phyloP scores from a whole-genome alignment of 2,329 filamentous ascomycete genomes.

The Monosporascus sp. region DNA sequence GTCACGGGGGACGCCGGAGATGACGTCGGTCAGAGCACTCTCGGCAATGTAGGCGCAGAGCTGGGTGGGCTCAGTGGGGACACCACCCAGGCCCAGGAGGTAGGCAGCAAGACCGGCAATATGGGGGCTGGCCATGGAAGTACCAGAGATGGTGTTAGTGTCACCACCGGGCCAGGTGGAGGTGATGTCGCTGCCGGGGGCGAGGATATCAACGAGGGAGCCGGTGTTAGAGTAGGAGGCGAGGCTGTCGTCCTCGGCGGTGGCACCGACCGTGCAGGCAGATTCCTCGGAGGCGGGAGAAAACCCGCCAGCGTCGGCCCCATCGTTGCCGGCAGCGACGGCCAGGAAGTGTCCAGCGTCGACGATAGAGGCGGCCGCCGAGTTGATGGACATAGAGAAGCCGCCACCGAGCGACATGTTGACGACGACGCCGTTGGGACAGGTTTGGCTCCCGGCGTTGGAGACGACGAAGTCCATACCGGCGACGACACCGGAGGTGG shows the following conservation, averaged over 20 bases:
- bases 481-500: slow-evolving; percentile 28
- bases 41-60: background rate
- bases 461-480: slow-evolving; percentile 25
- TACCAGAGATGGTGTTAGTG: background rate
- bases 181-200: slow-evolving; percentile 10
- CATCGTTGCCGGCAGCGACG: slow-evolving; percentile 17
- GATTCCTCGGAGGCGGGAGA: slow-evolving; percentile 13
- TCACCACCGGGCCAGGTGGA: background rate
- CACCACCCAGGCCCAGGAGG: background rate
- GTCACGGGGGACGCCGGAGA: background rate
- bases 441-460: slow-evolving; percentile 5
- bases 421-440: slow-evolving; percentile 15
- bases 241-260: slow-evolving; percentile 4
- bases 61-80: background rate
- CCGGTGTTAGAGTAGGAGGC: slow-evolving; percentile 16
- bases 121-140: slow-evolving; percentile 2
- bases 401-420: slow-evolving; percentile 21
- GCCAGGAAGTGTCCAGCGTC: slow-evolving; percentile 12
- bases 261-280: slow-evolving; percentile 17
- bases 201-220: slow-evolving; percentile 10
- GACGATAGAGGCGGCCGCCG: slow-evolving; percentile 7
- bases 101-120: slow-evolving; percentile 4
- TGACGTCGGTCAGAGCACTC: background rate
- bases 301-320: slow-evolving; percentile 10
- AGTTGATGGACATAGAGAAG: slow-evolving; percentile 7